These are phyloP conservation scores for Nyssa sinensis DNA, from an alignment of 148 eudicot genomes.

Conservation along the genomic window DNA sequence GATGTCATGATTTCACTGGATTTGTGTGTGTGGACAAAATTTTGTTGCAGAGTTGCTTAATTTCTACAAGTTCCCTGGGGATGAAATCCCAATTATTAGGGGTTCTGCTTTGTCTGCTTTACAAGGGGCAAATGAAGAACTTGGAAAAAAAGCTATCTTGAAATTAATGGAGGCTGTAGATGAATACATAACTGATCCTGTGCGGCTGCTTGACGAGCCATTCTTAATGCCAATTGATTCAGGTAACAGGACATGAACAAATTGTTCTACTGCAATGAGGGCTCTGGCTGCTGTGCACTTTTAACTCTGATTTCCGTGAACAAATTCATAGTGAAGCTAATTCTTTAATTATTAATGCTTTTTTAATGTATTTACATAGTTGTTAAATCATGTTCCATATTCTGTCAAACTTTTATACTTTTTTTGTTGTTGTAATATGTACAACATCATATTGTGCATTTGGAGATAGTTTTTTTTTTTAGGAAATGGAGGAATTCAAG, in stretches of 20 bases:
- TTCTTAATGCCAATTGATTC: constrained; percentile 96
- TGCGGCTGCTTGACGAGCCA: constrained; percentile 80
- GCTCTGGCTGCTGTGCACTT: too few relatives aligned
- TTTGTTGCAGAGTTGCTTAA: constrained; percentile 68
- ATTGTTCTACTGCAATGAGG: background rate
- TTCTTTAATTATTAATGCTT: too few relatives aligned
- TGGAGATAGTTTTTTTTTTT: too few relatives aligned
- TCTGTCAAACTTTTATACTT: too few relatives aligned
- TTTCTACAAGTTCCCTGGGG: constrained; percentile 93
- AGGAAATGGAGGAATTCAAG: too few relatives aligned
- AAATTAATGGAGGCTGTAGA: constrained; percentile 97
- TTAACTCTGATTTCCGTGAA: too few relatives aligned
- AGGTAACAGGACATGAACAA: constrained; percentile 38
- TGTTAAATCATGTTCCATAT: too few relatives aligned
- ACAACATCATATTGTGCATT: too few relatives aligned
- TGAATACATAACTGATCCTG: constrained; percentile 80
- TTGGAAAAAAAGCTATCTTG: constrained; percentile 75
- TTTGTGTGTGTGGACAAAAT: background rate
- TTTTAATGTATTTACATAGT: too few relatives aligned
- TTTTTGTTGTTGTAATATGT: too few relatives aligned
- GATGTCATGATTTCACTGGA: background rate
- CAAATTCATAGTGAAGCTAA: too few relatives aligned
- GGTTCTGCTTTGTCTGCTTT: constrained; percentile 91
- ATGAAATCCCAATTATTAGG: constrained; percentile 78
- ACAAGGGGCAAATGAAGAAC: constrained; percentile 83